phyloP scores from a whole-genome alignment of 495 filamentous ascomycete genomes.

The Aspergillus indologenus region DNA sequence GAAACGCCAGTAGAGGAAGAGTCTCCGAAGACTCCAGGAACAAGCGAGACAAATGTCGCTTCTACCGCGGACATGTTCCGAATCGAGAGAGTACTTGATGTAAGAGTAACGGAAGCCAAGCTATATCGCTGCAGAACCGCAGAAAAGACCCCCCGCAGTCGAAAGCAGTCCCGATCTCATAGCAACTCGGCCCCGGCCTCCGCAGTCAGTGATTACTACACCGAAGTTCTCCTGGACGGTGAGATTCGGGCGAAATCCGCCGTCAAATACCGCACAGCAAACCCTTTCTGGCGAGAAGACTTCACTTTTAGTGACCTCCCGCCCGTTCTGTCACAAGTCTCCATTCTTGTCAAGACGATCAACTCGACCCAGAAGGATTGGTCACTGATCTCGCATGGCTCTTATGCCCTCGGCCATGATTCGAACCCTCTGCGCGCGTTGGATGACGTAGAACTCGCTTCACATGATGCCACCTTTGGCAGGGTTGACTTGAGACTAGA shows the following conservation, averaged over 20 bases:
- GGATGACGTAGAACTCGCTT: conserved; percentile 51
- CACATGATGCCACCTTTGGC: conserved; percentile 62
- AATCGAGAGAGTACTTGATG: conserved; percentile 57
- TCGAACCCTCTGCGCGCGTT: conserved; percentile 41
- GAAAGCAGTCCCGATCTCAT: conserved; percentile 40
- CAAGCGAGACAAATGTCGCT: conserved; percentile 17
- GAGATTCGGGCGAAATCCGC: conserved; percentile 84
- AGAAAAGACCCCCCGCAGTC: conserved; percentile 35
- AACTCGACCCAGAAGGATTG: conserved; percentile 53
- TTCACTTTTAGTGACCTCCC: conserved; percentile 85
- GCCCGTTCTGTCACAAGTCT: conserved; percentile 70
- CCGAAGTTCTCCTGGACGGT: conserved; percentile 88
- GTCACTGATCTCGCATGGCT: conserved; percentile 48
- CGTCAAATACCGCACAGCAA: conserved; percentile 74
- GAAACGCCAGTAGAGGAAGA: conserved; percentile 34
- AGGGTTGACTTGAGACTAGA: conserved; percentile 82
- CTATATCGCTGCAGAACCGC: conserved; percentile 36
- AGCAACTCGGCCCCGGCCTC: conserved; percentile 28
- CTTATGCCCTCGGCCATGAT: conserved; percentile 43
- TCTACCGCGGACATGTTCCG: conserved; percentile 58
- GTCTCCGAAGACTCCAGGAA: conserved; percentile 21
- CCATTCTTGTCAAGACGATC: conserved; percentile 73
- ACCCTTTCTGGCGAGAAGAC: conserved; percentile 94
- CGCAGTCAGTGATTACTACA: conserved; percentile 61
- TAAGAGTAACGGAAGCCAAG: conserved; percentile 62